These are phyloP conservation scores for Hibiscus syriacus DNA, from an alignment of 345 rosid genomes.

Conservation along the genomic window DNA sequence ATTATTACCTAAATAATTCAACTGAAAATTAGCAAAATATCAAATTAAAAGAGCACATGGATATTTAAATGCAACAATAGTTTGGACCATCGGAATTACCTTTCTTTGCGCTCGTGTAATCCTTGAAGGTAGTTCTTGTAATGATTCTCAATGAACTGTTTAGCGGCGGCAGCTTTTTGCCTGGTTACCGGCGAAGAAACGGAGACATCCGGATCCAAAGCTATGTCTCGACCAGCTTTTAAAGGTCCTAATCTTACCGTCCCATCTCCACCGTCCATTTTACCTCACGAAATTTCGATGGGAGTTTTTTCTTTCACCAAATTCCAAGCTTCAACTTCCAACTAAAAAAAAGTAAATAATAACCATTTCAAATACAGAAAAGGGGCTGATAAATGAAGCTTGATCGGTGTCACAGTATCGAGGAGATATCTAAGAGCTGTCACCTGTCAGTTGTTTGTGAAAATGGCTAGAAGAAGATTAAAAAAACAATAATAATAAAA, in stretches of 20 bases:
- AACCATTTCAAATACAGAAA: neutral
- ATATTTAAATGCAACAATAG: neutral
- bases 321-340: neutral
- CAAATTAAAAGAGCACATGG: neutral
- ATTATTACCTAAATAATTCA: neutral
- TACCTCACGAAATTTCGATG: conserved; percentile 2
- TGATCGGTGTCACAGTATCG: conserved; percentile 12
- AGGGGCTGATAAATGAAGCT: conserved; percentile 3
- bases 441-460: conserved; percentile 21
- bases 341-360: neutral
- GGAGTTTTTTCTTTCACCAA: neutral
- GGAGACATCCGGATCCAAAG: conserved; percentile 8
- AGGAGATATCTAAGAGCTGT: conserved; percentile 32
- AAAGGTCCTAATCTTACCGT: conserved; percentile 68
- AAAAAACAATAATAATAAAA: neutral
- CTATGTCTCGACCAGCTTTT: conserved; percentile 55
- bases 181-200: neutral
- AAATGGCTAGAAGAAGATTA: conserved; percentile 11
- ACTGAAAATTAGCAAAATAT: neutral
- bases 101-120: neutral
- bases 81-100: neutral
- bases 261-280: conserved; percentile 87
- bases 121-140: neutral
- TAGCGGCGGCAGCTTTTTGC: neutral
- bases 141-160: neutral